phyloP scores from a whole-genome alignment of 768 basidiomycete species.

The Cantharellus anzutake region DNA sequence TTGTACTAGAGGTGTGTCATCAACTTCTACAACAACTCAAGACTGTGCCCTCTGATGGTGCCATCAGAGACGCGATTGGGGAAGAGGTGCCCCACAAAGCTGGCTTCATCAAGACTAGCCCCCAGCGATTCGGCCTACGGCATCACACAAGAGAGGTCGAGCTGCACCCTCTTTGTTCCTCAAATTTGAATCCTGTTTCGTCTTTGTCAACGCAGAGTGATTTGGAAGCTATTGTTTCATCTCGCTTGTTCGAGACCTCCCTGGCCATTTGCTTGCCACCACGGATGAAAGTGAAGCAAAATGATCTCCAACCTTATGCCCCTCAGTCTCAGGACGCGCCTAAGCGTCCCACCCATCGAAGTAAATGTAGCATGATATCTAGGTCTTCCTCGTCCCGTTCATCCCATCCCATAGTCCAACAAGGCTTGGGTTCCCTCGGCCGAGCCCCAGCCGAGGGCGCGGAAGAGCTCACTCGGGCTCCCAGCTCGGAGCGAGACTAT shows the following conservation, averaged over 20 bases:
- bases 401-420: not conserved
- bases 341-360: not conserved
- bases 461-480: not conserved
- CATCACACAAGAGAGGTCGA: not conserved
- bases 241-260: conserved; percentile 8
- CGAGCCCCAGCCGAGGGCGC: not conserved
- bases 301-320: not conserved
- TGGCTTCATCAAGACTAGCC: no score
- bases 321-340: not conserved
- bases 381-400: not conserved
- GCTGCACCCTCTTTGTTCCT: not conserved
- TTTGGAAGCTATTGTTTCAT: conserved; percentile 5
- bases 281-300: not conserved
- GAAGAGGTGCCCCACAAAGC: not conserved
- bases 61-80: not conserved
- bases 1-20: conserved; percentile 5
- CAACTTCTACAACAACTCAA: conserved; percentile 5
- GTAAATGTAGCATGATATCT: not conserved
- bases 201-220: conserved; percentile 3
- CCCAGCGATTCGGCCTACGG: no score
- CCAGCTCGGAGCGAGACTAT: conserved; percentile 23
- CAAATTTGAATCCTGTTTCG: not conserved
- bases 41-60: not conserved
- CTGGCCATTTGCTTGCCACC: not conserved
- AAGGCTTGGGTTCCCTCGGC: not conserved